Evolutionary conservation across 352 stramenopile genomes (phyloP).

Genomic region (Globisporangium splendens): DNA sequence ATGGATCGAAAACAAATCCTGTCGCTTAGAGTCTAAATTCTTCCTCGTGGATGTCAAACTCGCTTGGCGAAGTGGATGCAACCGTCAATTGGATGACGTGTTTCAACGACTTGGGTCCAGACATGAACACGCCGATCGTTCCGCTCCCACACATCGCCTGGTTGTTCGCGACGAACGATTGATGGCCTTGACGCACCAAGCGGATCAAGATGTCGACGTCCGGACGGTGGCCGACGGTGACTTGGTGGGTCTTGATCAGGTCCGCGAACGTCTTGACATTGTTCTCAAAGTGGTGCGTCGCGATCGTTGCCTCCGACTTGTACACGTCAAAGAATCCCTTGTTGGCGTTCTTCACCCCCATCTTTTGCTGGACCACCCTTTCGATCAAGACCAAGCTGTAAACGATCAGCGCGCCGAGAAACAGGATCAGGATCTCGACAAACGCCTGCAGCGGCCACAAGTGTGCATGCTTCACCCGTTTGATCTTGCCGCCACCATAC

Average conservation of each 20-base stretch:
- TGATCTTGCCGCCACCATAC: conserved; percentile 17
- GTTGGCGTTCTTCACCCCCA: not conserved
- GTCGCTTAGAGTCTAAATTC: conserved; percentile 11
- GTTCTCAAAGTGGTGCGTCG: not conserved
- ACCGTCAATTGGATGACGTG: conserved; percentile 5
- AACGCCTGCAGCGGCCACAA: conserved; percentile 22
- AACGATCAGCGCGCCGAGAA: conserved; percentile 1
- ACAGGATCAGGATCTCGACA: conserved; percentile 12
- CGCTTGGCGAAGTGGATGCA: conserved; percentile 7
- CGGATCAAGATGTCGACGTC: conserved; percentile 26
- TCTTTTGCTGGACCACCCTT: not conserved
- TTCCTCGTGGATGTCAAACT: conserved; percentile 21
- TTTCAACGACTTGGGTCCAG: conserved; percentile 17
- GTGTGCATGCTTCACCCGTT: not conserved
- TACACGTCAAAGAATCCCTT: not conserved
- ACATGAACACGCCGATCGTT: conserved; percentile 19
- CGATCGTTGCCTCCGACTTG: not conserved
- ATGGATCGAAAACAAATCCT: too few relatives aligned
- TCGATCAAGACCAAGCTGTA: conserved; percentile 6
- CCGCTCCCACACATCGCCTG: not conserved
- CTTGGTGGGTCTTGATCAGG: conserved; percentile 23
- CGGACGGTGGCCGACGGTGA: conserved; percentile 23
- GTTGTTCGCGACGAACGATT: conserved; percentile 1
- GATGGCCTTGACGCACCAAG: conserved; percentile 20
- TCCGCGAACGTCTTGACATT: conserved; percentile 21